These are phyloP conservation scores for Stemphylium vesicarium DNA, from an alignment of 2,329 filamentous ascomycete species.

Conservation along the genomic window DNA sequence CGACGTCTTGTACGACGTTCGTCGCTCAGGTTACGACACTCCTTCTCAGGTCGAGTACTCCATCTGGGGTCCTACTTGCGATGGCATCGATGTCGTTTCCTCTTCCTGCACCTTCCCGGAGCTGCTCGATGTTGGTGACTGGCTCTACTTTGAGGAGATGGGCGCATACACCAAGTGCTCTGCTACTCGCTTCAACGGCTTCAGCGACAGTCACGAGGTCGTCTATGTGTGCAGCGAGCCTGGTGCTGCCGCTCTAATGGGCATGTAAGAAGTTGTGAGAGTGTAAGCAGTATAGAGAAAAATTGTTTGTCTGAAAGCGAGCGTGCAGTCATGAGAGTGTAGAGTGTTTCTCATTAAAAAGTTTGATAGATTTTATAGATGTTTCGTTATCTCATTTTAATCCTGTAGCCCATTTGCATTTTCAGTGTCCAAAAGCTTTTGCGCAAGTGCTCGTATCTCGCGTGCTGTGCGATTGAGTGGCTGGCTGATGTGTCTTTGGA, in stretches of 20 bases:
- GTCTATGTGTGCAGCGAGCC: conserved; percentile 95
- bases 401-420: neutral
- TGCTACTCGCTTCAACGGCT: conserved; percentile 97
- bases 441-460: too few relatives aligned
- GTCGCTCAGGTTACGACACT: conserved; percentile 53
- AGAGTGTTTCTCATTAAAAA: conserved; percentile 1
- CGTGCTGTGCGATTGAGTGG: too few relatives aligned
- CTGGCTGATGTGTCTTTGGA: too few relatives aligned
- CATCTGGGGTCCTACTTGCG: conserved; percentile 97
- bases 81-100: conserved; percentile 94
- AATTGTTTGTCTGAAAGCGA: neutral
- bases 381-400: neutral
- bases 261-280: conserved; percentile 21
- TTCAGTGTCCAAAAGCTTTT: neutral
- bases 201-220: conserved; percentile 88
- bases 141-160: conserved; percentile 99
- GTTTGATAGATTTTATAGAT: conserved; percentile 11
- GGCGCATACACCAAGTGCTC: conserved; percentile 98
- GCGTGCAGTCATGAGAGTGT: neutral
- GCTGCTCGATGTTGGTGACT: conserved; percentile 88
- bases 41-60: conserved; percentile 77
- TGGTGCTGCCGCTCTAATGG: conserved; percentile 77
- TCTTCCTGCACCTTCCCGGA: conserved; percentile 78
- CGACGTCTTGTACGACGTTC: conserved; percentile 61
- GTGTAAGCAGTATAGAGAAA: too few relatives aligned